Conservation (phyloP, 352 stramenopile species). For the Pythium apleroticum region DNA sequence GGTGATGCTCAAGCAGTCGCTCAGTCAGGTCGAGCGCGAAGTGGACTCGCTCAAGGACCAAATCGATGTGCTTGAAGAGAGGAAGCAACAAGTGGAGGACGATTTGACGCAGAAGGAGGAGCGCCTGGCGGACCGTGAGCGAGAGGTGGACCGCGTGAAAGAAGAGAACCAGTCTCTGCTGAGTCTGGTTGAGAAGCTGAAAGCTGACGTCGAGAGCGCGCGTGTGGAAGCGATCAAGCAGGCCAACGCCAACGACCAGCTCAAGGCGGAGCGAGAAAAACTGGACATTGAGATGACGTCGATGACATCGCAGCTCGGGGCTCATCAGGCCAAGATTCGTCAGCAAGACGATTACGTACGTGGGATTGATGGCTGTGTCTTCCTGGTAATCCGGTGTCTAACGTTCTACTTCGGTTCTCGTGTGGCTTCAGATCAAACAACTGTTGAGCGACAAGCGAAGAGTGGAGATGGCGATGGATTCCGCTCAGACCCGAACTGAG, state of each 20-base stretch:
- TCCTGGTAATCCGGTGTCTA: background rate
- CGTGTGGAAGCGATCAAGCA: background rate
- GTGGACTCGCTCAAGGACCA: constrained; percentile 13
- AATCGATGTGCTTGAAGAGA: constrained; percentile 8
- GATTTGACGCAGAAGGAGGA: constrained; percentile 11
- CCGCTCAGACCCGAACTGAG: constrained; percentile 14
- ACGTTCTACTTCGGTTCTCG: background rate
- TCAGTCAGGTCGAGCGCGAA: constrained; percentile 6
- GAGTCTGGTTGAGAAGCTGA: constrained; percentile 1
- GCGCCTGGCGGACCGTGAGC: constrained; percentile 13
- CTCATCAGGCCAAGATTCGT: constrained; percentile 9
- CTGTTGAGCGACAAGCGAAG: constrained; percentile 14
- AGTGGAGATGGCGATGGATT: constrained; percentile 21
- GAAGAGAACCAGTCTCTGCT: background rate
- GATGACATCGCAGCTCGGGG: constrained; percentile 14
- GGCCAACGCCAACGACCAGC: background rate
- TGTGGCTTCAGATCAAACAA: constrained; percentile 6
- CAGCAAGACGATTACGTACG: constrained; percentile 18
- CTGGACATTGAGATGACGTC: constrained; percentile 12
- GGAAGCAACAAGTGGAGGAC: constrained; percentile 3
- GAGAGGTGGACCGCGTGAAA: constrained; percentile 10
- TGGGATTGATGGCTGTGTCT: background rate
- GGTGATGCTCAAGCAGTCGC: constrained; percentile 15
- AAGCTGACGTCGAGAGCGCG: background rate
- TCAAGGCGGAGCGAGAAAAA: constrained; percentile 16